A percentile compares a stretch with the other conserved stretches of the same genome.
phyloP scores from a whole-genome alignment of 495 filamentous ascomycete species.

The Coniosporium apollinis region DNA sequence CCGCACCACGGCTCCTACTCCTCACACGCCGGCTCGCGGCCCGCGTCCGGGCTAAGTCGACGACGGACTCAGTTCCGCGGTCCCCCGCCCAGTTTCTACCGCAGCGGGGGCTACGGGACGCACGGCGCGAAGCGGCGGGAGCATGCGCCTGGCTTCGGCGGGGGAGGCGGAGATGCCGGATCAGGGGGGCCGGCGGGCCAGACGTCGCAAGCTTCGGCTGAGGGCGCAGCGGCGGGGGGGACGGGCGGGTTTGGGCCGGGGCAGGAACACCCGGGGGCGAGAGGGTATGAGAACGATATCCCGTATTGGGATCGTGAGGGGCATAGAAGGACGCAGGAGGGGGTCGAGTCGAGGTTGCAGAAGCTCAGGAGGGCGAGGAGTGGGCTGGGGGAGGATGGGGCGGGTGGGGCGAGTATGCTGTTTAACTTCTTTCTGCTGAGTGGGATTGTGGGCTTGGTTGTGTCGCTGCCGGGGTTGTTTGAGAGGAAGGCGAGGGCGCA shows the following conservation, averaged over 20 bases:
- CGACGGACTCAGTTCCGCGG: slow-evolving; percentile 60
- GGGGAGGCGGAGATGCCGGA: slow-evolving; percentile 1
- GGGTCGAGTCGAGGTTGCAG: slow-evolving; percentile 35
- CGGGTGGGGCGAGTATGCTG: slow-evolving; percentile 23
- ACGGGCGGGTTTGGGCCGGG: neutral
- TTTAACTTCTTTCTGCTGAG: slow-evolving; percentile 28
- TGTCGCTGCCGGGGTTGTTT: slow-evolving; percentile 8
- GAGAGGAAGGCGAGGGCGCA: slow-evolving; percentile 3
- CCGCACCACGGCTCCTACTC: slow-evolving; percentile 6
- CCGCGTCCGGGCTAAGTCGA: slow-evolving; percentile 53
- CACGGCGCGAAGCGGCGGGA: slow-evolving; percentile 30
- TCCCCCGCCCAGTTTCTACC: slow-evolving; percentile 79
- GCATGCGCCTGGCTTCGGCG: neutral
- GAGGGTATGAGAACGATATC: slow-evolving; percentile 31
- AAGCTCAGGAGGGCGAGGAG: slow-evolving; percentile 11
- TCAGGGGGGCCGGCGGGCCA: neutral
- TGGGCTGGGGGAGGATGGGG: slow-evolving; percentile 19
- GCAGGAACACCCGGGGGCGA: neutral
- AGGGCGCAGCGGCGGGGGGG: neutral
- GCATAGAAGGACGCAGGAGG: slow-evolving; percentile 51
- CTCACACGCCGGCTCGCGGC: slow-evolving; percentile 15
- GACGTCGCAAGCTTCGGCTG: neutral
- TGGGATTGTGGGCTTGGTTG: slow-evolving; percentile 11
- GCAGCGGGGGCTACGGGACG: slow-evolving; percentile 53
- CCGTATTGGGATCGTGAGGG: slow-evolving; percentile 47